Conservation (phyloP, 441 rosid genomes). For the Oxalis stricta region DNA sequence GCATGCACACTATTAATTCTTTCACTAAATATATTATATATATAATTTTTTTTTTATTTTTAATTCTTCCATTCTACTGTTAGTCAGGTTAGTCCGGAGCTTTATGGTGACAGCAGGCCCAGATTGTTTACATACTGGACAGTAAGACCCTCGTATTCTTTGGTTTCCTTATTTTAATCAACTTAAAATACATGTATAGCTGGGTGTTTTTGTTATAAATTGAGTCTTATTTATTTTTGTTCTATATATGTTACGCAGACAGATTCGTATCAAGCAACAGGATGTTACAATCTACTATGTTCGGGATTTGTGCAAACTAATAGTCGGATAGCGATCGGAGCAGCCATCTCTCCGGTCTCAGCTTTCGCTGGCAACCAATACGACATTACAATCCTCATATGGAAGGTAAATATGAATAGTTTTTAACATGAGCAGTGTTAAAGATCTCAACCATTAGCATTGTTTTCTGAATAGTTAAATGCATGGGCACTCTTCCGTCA, state of each 20-base stretch:
- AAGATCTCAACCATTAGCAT: too few species aligned
- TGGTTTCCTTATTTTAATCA: too few species aligned
- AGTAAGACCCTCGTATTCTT: slow-evolving; percentile 15
- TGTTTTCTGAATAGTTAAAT: too few species aligned
- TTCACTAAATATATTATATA: too few species aligned
- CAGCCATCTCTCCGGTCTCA: slow-evolving; percentile 61
- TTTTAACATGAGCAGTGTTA: too few species aligned
- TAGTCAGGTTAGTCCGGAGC: slow-evolving; percentile 96
- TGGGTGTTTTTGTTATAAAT: too few species aligned
- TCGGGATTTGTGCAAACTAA: slow-evolving; percentile 60
- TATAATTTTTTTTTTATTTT: neutral
- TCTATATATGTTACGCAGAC: slow-evolving; percentile 23
- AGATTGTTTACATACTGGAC: slow-evolving; percentile 70
- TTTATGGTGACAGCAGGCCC: slow-evolving; percentile 66
- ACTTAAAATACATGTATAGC: too few species aligned
- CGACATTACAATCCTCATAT: slow-evolving; percentile 54
- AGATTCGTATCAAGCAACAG: slow-evolving; percentile 73
- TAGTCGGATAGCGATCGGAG: slow-evolving; percentile 55
- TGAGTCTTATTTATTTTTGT: neutral
- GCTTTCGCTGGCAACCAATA: slow-evolving; percentile 27
- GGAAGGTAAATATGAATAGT: slow-evolving; percentile 32
- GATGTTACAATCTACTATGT: slow-evolving; percentile 61
- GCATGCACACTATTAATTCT: slow-evolving; percentile 15
- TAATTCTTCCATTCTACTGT: slow-evolving; percentile 33
- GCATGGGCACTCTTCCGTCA: too few species aligned